Evolutionary conservation across 306 rosid genomes (phyloP).

Genomic region (Geum urbanum): DNA sequence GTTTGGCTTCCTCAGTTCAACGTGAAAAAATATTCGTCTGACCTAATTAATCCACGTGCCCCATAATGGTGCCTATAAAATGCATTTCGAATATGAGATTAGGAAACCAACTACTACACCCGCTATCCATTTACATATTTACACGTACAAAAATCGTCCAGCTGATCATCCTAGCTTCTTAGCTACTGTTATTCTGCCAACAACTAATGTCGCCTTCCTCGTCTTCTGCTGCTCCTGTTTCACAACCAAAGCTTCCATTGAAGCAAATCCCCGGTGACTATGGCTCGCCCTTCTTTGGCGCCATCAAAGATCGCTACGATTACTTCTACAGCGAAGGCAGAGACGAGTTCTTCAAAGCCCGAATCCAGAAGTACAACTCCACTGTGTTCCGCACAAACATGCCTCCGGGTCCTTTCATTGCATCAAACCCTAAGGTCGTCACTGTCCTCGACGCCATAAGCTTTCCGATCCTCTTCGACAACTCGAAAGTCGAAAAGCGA

Average conservation of each 20-base stretch:
- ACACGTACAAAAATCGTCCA: neutral
- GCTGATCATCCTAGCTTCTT: neutral
- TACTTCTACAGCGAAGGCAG: slow-evolving; percentile 62
- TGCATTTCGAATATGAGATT: no score
- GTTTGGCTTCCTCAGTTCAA: no score
- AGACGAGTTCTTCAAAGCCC: slow-evolving; percentile 47
- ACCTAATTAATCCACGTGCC: no score
- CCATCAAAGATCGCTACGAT: slow-evolving; percentile 48
- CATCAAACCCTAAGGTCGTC: slow-evolving; percentile 48
- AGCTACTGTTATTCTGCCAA: neutral
- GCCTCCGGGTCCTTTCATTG: slow-evolving; percentile 75
- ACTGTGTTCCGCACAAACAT: slow-evolving; percentile 66
- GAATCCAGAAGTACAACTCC: slow-evolving; percentile 39
- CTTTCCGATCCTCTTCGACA: slow-evolving; percentile 62
- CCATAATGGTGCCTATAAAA: no score
- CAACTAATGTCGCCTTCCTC: neutral
- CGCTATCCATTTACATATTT: no score
- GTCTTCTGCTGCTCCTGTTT: neutral
- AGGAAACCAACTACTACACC: no score
- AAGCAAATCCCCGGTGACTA: slow-evolving; percentile 56
- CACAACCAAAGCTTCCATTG: slow-evolving; percentile 31
- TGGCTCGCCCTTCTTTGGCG: slow-evolving; percentile 52
- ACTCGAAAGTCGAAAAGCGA: slow-evolving; percentile 44
- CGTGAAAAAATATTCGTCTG: no score
- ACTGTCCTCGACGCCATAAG: slow-evolving; percentile 53